Evolutionary conservation across 2,329 filamentous ascomycete species (phyloP).

Genomic region (Fusarium subglutinans): DNA sequence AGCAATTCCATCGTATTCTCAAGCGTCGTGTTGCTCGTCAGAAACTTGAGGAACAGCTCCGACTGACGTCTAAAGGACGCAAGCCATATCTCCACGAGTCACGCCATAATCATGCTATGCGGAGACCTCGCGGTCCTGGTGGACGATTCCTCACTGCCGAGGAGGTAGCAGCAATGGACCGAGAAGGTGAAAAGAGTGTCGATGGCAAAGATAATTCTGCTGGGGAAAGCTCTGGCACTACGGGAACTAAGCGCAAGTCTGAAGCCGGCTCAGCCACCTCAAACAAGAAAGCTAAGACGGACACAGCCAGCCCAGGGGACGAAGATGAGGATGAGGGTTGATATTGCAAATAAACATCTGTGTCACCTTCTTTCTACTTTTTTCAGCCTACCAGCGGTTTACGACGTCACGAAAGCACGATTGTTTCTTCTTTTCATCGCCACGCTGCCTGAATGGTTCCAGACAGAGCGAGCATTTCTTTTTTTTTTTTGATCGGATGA

Average conservation of each 20-base stretch:
- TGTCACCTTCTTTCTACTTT: slow-evolving; percentile 38
- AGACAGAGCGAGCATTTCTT: slow-evolving; percentile 6
- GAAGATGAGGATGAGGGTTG: slow-evolving; percentile 58
- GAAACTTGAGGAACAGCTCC: slow-evolving; percentile 89
- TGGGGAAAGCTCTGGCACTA: slow-evolving; percentile 39
- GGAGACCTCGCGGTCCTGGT: slow-evolving; percentile 89
- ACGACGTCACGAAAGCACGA: slow-evolving; percentile 51
- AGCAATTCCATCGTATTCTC: slow-evolving; percentile 96
- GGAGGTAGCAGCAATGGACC: slow-evolving; percentile 90
- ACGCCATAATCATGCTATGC: slow-evolving; percentile 97
- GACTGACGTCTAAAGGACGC: slow-evolving; percentile 91
- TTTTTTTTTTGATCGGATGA: slow-evolving; percentile 10
- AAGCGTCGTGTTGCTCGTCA: slow-evolving; percentile 94
- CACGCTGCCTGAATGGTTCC: slow-evolving; percentile 1
- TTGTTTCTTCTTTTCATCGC: slow-evolving; percentile 37
- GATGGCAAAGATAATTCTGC: slow-evolving; percentile 46
- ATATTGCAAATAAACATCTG: slow-evolving; percentile 26
- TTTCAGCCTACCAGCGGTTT: slow-evolving; percentile 45
- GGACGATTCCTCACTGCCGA: slow-evolving; percentile 96
- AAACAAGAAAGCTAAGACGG: slow-evolving; percentile 68
- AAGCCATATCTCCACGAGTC: slow-evolving; percentile 99
- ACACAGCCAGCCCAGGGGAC: slow-evolving; percentile 50
- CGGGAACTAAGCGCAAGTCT: slow-evolving; percentile 70
- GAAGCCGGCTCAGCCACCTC: slow-evolving; percentile 58
- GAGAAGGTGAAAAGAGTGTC: slow-evolving; percentile 61